Evolutionary conservation across 495 filamentous ascomycete species (phyloP), one percentile per base, ranked within the genome.

Genomic region (Xylaria cubensis): DNA sequence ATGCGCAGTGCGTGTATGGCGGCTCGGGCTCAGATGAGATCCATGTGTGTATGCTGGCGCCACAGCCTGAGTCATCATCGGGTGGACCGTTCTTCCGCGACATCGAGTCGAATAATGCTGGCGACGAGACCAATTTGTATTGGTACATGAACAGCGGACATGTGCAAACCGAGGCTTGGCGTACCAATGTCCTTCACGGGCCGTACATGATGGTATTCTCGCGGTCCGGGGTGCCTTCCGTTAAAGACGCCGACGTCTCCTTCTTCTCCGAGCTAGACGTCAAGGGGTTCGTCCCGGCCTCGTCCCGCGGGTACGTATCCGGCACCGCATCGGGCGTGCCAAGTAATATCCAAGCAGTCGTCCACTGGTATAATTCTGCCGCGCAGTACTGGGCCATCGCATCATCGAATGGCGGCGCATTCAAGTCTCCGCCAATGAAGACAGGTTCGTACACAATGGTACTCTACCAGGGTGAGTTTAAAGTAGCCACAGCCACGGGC

Each of bases 141-240:
- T 91, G 88, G 83, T 92, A 91, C 78, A 92, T 91, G 90, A 91
- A 90, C 81, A 88, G 86, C 26, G 85, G 84, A 15, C 89, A 90
- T 67, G 88, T 88, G 12, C 87, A 90, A 77, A 92, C 89, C 4
- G 90, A 92, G 71, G 70, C 81, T 6, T 90, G 79, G 79, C 85
- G 90, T 36, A 88, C 84, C 81, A 90, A 90, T 32, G 75, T 78
- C n/a, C 82, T 92, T n/a, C 89, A 92, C 77, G 90, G 90, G 10
- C 90, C 90, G 0, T 92, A 92, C 76, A 82, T 87, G 6, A 83
- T 91, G 79, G 77, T 84, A 63, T 91, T 92, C 77, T 88, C 89
- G 29, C 85, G 88, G 63, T 87, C 85, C 41, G 87, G 88, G 6
- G 82, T 87, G 1, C 88, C 89, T 0, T 80, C 80, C 19, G 81